phyloP scores from a whole-genome alignment of 148 eudicot genomes.

The Spergularia bocconei region DNA sequence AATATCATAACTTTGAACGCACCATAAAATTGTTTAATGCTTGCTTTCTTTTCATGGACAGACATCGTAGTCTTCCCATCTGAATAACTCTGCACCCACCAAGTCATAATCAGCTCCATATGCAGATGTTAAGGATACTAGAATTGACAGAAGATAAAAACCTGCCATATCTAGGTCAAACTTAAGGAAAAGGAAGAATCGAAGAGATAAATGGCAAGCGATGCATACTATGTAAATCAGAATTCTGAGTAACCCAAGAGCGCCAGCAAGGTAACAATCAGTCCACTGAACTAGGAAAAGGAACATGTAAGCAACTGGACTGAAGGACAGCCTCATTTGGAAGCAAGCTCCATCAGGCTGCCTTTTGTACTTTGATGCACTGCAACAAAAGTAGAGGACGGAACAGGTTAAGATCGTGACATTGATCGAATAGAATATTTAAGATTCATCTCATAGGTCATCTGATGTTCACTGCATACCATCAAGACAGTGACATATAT shows the following conservation, averaged over 20 bases:
- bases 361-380: conserved; percentile 74
- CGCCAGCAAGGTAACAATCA: conserved; percentile 82
- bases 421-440: neutral
- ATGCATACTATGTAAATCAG: conserved; percentile 59
- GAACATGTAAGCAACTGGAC: conserved; percentile 66
- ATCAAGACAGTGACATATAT: neutral
- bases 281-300: conserved; percentile 89
- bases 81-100: conserved; percentile 58
- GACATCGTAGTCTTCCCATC: conserved; percentile 78
- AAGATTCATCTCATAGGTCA: neutral
- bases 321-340: conserved; percentile 85
- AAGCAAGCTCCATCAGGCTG: conserved; percentile 75
- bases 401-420: neutral
- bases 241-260: conserved; percentile 79
- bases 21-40: conserved; percentile 77
- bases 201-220: neutral
- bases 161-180: neutral
- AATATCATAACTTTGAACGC: conserved; percentile 17
- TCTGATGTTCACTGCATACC: conserved; percentile 2
- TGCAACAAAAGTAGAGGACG: conserved; percentile 24
- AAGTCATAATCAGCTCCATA: conserved; percentile 5
- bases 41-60: conserved; percentile 77
- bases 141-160: neutral
- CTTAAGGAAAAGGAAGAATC: conserved; percentile 2
- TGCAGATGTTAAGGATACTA: neutral